Evolutionary conservation across 2,329 filamentous ascomycete species (phyloP), one percentile per base, ranked within the genome.

Genomic region (Calonectria montana): DNA sequence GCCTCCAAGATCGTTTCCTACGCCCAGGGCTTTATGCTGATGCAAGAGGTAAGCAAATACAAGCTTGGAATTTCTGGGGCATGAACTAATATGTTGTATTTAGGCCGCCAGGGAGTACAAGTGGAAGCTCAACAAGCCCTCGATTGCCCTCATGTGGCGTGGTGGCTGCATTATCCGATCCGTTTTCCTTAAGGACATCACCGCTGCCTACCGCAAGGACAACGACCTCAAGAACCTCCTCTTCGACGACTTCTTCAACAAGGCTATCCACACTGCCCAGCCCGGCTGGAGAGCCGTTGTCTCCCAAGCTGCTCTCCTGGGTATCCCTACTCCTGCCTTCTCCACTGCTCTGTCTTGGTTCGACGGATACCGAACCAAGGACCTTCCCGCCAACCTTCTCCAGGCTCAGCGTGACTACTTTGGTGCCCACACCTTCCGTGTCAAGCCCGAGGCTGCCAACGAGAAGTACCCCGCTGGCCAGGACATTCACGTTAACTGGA

Each of bases 1-100:
- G 97, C 97, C 78, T 98, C 96, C 83, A 99, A 99, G 94, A 99
- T 99, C 84, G 98, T 99, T 87, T 99, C 97, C 23, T 99, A 99
- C 85, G 95, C 97, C 77, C 97, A 99, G 89, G 97, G 97, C 84
- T 99, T 99, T 92, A 98, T 98, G 96, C 91, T 99, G 83, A 98
- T 99, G 91, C 96, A 98, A 89, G 94, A 97, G 88, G 95, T 96
- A 87, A 86, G 92, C 85, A 15, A 63, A 23, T 21, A 23, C 23
- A 57, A 3, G 31, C 13, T 1, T 23, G 43, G 5, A 2, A 29
- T 2, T 10, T 27, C 13, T n/a, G 27, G 27, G 12, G 27, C 63
- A 39, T 72, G 75, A 53, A 73, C 63, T 21, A 18, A 59, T 23
- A 21, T 45, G 27, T 4, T 23, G n/a, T 55, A n/a, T 55, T 43